Base-by-base conservation (phyloP, 1,284 basidiomycete genomes). In the Sporisorium scitamineum region DNA sequence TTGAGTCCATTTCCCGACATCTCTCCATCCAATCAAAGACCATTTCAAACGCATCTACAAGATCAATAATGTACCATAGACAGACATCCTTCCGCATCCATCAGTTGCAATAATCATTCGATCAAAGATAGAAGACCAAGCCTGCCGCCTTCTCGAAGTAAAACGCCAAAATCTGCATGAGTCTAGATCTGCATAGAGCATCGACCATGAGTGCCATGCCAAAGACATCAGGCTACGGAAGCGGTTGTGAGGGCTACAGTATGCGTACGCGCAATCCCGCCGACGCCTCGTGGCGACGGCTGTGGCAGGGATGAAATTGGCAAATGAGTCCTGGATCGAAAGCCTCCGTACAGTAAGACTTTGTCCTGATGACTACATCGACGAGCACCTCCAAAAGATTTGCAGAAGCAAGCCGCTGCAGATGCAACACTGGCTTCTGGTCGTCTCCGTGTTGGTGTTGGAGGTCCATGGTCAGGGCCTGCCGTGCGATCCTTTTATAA, bases 211-310 rank as follows among this genome's bases (percentile, higher is more conserved):
- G 5, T 26, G 24, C 24, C 24, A 22, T 26, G 44, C 24, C 24
- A 24, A 11, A 10, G 24, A 24, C 44, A 13, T 45, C 44, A 26
- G 16, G 24, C 44, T 9, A 16, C 2, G 20, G 11, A 26, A 11
- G 22, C 24, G 24, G 44, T 26, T 5, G 44, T 14, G 22, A 22
- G 24, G 44, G 22, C 44, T 14, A n/a, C n/a, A n/a, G n/a, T n/a
- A 45, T 45, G 44, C 44, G 26, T 14, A 42, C 54, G 24, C 42
- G 42, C 54, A 56, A n/a, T 45, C 47, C 54, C 42, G 54, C 29
- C 26, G 42, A 24, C 42, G 34, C 37, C 29, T 22, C 42, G 54
- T 45, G 54, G 42, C 42, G 54, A 42, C 29, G 54, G 31, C 42
- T 26, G 13, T 20, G 10, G 44, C 18, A 14, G 44, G 26, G 24